Conservation (phyloP, 2,329 filamentous ascomycete genomes). For the Ophiostoma himal-ulmi region DNA sequence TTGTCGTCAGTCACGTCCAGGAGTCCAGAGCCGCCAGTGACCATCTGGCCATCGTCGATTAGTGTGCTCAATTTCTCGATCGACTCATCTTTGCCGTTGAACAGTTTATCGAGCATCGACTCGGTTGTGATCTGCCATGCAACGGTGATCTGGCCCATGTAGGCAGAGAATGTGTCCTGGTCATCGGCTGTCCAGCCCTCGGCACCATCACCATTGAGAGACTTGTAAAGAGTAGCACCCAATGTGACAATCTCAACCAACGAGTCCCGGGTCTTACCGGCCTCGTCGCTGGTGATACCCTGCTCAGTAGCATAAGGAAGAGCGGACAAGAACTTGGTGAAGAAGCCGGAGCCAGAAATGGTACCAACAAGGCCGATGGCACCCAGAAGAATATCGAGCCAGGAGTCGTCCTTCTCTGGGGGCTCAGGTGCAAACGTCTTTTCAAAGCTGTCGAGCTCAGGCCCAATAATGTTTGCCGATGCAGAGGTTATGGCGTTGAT, state of each 20-base stretch:
- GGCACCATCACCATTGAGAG: neutral
- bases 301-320: neutral
- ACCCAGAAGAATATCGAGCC: conserved; percentile 8
- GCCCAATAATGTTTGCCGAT: neutral
- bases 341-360: neutral
- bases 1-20: neutral
- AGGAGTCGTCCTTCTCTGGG: neutral
- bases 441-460: conserved; percentile 12
- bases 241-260: neutral
- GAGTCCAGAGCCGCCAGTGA: neutral
- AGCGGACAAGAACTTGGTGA: neutral
- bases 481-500: conserved; percentile 20
- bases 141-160: neutral
- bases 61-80: neutral
- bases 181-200: neutral
- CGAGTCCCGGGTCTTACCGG: neutral
- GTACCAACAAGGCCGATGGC: neutral
- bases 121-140: neutral
- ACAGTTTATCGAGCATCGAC: neutral
- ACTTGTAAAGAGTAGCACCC: neutral
- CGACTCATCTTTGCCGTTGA: neutral
- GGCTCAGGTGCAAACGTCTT: conserved; percentile 19
- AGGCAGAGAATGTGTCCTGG: neutral
- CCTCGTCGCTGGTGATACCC: neutral
- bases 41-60: neutral